Evolutionary conservation across 352 stramenopile species (phyloP), one percentile per base, ranked within the genome.

Genomic region (Pythium rhizo-oryzae): DNA sequence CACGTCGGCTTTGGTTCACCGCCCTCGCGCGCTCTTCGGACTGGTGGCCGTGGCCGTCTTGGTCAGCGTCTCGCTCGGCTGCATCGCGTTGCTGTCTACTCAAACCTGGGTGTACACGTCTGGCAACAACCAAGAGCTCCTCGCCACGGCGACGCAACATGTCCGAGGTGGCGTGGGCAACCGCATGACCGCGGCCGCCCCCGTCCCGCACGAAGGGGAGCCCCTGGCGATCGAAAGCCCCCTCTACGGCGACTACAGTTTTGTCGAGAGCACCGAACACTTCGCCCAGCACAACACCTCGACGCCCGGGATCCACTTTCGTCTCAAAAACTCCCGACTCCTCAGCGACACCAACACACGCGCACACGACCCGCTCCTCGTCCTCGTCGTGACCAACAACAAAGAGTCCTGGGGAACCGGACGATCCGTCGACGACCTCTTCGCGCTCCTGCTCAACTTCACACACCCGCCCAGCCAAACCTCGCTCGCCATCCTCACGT

Each of bases 401-500:
- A 44, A 62, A 15, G 16, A 71, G 24, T 82, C 77, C 0, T 85
- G 72, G 75, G 70, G 75, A 13, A n/a, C 19, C 3, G 59, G 71
- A 11, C 72, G 75, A n/a, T 70, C 53, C 2, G 56, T 66, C 43
- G n/a, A 41, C 15, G 60, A 78, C 21, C 76, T 80, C 53, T 79
- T 82, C 39, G 12, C 54, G n/a, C 56, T 85, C 7, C 7, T 80
- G n/a, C 21, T 8, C 2, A 66, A 59, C 1, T 74, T 81, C 37
- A 53, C 78, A 8, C 75, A 77, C 51, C 59, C 65, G 0, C 75
- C 53, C 24, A 16, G 44, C 15, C 75, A 80, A 30, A 65, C 73
- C 4, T 85, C 78, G 13, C 57, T 85, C n/a, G 59, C 71, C 1
- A 23, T 85, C 23, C 67, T 85, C 6, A 73, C 62, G 12, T 85